Percentiles rank a stretch among this genome's conserved stretches.
Conservation (phyloP, 2,329 filamentous ascomycete species). For the Ophiostoma ips region DNA sequence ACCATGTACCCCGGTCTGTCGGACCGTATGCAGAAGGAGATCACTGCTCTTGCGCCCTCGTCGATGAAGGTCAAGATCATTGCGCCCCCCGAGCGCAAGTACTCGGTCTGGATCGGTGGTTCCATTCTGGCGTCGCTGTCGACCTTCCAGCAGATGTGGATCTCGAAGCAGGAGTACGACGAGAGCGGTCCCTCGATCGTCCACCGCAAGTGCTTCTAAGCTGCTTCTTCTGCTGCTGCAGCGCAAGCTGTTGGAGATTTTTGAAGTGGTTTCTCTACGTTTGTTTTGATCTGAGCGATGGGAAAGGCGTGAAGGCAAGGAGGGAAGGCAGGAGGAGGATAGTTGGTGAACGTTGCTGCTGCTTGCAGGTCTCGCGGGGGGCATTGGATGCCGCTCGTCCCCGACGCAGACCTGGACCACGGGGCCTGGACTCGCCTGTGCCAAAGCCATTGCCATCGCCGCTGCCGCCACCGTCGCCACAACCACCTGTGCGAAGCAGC, state of each 20-base stretch:
- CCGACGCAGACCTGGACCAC: background rate
- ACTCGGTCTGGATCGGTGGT: constrained; percentile 99
- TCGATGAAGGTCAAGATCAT: constrained; percentile 99
- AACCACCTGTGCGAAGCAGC: background rate
- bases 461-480: too few relatives aligned
- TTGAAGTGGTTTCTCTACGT: background rate
- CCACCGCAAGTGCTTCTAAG: constrained; percentile 99
- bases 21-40: constrained; percentile 99
- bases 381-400: background rate
- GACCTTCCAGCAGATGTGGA: constrained; percentile 99
- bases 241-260: background rate
- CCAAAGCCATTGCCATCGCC: background rate
- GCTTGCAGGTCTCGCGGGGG: background rate
- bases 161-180: constrained; percentile 99
- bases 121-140: constrained; percentile 98
- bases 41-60: constrained; percentile 95
- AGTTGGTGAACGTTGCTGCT: background rate
- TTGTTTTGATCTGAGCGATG: constrained; percentile 1
- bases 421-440: background rate
- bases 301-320: constrained; percentile 1
- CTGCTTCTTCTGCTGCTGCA: background rate
- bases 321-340: background rate
- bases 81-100: constrained; percentile 99
- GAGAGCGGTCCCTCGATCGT: constrained; percentile 99
- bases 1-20: constrained; percentile 99